phyloP scores from a whole-genome alignment of 495 filamentous ascomycete genomes.

The Podospora bellae-mahoneyi region DNA sequence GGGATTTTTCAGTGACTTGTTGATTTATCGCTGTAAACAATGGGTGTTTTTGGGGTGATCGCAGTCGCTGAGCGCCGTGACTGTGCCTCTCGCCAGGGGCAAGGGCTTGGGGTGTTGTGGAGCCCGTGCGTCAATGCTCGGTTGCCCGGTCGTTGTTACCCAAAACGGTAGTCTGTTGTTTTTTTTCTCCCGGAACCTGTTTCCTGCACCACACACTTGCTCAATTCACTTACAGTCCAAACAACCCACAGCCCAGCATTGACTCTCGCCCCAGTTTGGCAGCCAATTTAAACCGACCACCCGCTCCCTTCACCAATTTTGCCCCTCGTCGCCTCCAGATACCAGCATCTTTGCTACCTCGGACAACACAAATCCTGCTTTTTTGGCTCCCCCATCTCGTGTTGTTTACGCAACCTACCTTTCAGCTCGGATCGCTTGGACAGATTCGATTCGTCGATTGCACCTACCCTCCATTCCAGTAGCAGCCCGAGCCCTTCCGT shows the following conservation, averaged over 20 bases:
- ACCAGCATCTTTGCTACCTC: neutral
- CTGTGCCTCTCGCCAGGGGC: conserved; percentile 10
- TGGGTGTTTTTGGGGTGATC: conserved; percentile 4
- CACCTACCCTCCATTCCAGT: neutral
- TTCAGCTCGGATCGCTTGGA: neutral
- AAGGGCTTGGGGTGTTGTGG: conserved; percentile 14
- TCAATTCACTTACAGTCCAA: neutral
- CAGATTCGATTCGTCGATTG: conserved; percentile 1
- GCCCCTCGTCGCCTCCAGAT: neutral
- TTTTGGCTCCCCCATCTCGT: neutral
- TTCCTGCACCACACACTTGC: neutral
- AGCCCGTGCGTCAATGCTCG: conserved; percentile 11
- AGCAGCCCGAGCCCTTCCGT: neutral
- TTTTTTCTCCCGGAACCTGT: conserved; percentile 4
- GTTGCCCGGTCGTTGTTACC: conserved; percentile 30
- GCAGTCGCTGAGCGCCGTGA: conserved; percentile 9
- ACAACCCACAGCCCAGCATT: neutral
- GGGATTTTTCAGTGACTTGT: neutral
- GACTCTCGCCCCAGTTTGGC: neutral
- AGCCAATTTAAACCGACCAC: neutral
- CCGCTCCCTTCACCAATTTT: neutral
- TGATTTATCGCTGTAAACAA: neutral
- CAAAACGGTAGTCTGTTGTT: conserved; percentile 30
- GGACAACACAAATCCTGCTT: neutral
- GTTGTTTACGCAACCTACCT: conserved; percentile 11